Percentiles rank a stretch among this genome's conserved stretches.
phyloP scores from a whole-genome alignment of 2,329 filamentous ascomycete species.

The Pseudocercospora musae region DNA sequence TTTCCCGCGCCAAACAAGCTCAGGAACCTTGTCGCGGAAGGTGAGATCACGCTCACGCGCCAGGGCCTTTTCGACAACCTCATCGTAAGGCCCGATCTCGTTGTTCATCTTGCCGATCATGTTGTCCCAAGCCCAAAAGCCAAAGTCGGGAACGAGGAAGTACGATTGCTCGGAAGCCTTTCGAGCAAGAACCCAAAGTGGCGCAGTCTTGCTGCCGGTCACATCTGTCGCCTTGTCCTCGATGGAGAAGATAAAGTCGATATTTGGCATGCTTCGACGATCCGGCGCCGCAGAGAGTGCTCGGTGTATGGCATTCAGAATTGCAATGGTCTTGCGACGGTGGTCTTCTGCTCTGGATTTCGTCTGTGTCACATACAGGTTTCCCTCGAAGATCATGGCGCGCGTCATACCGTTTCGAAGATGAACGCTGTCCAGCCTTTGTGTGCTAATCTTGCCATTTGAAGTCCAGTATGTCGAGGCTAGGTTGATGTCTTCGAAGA shows the following conservation, averaged over 20 bases:
- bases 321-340: conserved; percentile 26
- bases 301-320: conserved; percentile 47
- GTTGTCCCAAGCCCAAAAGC: conserved; percentile 50
- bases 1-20: conserved; percentile 33
- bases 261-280: conserved; percentile 40
- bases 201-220: conserved; percentile 30
- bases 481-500: conserved; percentile 33
- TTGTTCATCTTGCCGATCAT: conserved; percentile 44
- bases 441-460: conserved; percentile 15
- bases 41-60: conserved; percentile 15
- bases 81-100: conserved; percentile 28
- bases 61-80: conserved; percentile 37
- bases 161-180: conserved; percentile 36
- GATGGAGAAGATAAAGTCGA: conserved; percentile 50
- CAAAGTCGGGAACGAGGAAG: conserved; percentile 55
- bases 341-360: conserved; percentile 27
- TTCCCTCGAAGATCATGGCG: conserved; percentile 37
- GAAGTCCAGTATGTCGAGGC: conserved; percentile 25
- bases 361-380: conserved; percentile 34
- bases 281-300: conserved; percentile 43
- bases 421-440: conserved; percentile 16
- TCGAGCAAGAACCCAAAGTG: conserved; percentile 38
- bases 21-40: conserved; percentile 25
- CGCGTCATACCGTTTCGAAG: conserved; percentile 26
- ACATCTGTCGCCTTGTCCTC: conserved; percentile 40